phyloP scores from a whole-genome alignment of 441 rosid species.

The Gossypium schwendimanii region DNA sequence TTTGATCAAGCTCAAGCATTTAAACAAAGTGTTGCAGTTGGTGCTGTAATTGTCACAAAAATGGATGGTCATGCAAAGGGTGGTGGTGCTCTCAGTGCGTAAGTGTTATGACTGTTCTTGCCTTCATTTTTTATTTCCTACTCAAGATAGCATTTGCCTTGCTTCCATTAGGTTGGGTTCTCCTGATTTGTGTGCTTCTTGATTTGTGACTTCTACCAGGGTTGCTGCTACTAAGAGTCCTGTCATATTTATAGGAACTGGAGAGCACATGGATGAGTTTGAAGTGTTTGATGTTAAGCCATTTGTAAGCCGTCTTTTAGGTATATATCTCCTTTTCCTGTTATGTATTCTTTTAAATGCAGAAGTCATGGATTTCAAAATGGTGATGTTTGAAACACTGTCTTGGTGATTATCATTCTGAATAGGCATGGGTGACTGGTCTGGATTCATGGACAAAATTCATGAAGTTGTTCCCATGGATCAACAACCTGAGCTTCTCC shows the following conservation, averaged over 20 bases:
- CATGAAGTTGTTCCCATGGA: slow-evolving; percentile 98
- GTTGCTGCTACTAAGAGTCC: slow-evolving; percentile 99
- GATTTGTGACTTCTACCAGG: slow-evolving; percentile 28
- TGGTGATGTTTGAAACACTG: background rate
- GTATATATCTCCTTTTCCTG: slow-evolving; percentile 27
- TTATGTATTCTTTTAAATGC: background rate
- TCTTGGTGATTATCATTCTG: slow-evolving; percentile 14
- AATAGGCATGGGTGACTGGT: slow-evolving; percentile 91
- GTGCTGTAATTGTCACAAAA: slow-evolving; percentile 92
- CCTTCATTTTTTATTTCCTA: background rate
- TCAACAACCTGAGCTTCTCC: slow-evolving; percentile 94
- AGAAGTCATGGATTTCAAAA: background rate
- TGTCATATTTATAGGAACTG: slow-evolving; percentile 89
- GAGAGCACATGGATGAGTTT: slow-evolving; percentile 97
- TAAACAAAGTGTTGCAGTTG: slow-evolving; percentile 87
- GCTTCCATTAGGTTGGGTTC: background rate
- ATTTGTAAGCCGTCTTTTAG: slow-evolving; percentile 86
- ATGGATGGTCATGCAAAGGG: slow-evolving; percentile 99
- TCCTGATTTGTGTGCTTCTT: background rate
- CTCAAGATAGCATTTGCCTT: background rate
- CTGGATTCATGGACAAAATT: slow-evolving; percentile 93
- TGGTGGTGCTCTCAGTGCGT: slow-evolving; percentile 99
- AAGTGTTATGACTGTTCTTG: slow-evolving; percentile 27
- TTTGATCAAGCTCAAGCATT: slow-evolving; percentile 96
- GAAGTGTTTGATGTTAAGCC: slow-evolving; percentile 94